Percentiles rank a stretch among this genome's conserved stretches.
These are phyloP conservation scores for Fusarium succisae DNA, from an alignment of 2,329 filamentous ascomycete genomes.

Conservation along the genomic window DNA sequence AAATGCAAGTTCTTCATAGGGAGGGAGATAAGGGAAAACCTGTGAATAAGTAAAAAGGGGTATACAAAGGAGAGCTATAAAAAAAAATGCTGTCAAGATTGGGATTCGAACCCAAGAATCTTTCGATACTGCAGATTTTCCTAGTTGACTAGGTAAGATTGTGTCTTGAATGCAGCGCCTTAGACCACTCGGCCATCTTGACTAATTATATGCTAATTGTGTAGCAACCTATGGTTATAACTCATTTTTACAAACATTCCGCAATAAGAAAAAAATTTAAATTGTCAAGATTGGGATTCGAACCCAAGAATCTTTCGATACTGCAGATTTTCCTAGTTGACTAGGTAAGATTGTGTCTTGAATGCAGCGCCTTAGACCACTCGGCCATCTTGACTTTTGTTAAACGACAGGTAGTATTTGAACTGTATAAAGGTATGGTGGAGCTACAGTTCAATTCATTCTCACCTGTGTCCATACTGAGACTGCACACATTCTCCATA, in stretches of 20 bases:
- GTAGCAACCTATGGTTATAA: no score
- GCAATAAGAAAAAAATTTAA: no score
- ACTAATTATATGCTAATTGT: rapidly evolving
- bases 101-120: slow-evolving; percentile 17
- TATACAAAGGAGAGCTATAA: rapidly evolving
- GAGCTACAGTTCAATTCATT: no score
- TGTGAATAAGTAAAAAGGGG: rapidly evolving
- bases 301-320: slow-evolving; percentile 17
- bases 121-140: background rate
- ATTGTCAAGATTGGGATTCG: slow-evolving; percentile 8
- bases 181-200: slow-evolving; percentile 4
- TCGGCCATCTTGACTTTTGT: background rate
- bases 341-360: background rate
- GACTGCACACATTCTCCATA: background rate
- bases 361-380: slow-evolving; percentile 4
- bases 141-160: background rate
- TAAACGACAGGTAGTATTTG: no score
- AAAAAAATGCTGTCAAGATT: background rate
- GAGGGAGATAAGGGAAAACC: background rate
- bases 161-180: background rate
- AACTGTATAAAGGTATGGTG: no score
- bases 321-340: rapidly evolving
- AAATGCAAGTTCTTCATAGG: no score
- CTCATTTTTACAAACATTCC: no score
- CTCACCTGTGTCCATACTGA: background rate